Percentiles rank a stretch among this genome's conserved stretches.
These are phyloP conservation scores for Auxenochlorella pyrenoidosa DNA, from an alignment of 139 green algal genomes.

Conservation along the genomic window DNA sequence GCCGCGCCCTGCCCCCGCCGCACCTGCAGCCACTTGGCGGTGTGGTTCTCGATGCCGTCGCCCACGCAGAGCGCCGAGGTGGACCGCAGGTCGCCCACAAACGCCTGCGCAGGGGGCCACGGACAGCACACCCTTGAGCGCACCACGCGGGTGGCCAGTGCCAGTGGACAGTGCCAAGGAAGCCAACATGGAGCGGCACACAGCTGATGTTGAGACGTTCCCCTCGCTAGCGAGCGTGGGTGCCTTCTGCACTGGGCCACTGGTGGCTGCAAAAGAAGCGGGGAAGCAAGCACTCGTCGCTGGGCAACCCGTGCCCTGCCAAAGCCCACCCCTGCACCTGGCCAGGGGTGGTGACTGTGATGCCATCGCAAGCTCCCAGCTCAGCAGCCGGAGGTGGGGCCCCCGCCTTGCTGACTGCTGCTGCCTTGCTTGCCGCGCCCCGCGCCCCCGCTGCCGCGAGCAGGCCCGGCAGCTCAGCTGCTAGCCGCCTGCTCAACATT, in stretches of 20 bases:
- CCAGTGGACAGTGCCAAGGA: too few species aligned
- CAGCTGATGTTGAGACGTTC: too few species aligned
- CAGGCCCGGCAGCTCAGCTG: slow-evolving; percentile 3
- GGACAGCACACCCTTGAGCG: too few species aligned
- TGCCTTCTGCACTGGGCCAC: too few species aligned
- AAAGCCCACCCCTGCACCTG: slow-evolving; percentile 25
- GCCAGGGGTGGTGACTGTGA: slow-evolving; percentile 12
- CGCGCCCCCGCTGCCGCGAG: neutral
- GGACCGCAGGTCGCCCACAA: slow-evolving; percentile 69
- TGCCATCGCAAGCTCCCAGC: neutral
- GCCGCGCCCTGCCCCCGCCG: neutral
- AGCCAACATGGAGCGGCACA: too few species aligned
- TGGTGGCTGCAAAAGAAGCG: too few species aligned
- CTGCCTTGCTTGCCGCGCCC: slow-evolving; percentile 1
- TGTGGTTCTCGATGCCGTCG: slow-evolving; percentile 86
- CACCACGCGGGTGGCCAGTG: too few species aligned
- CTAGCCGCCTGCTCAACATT: slow-evolving; percentile 25
- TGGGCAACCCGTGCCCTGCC: too few species aligned
- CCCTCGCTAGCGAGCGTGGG: too few species aligned
- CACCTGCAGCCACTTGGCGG: slow-evolving; percentile 89
- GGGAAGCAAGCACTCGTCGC: too few species aligned
- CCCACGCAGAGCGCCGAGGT: slow-evolving; percentile 79
- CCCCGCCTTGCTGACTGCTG: slow-evolving; percentile 1
- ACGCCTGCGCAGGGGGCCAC: slow-evolving; percentile 40
- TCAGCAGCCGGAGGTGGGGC: neutral